Base-by-base conservation (phyloP, 805 yeast species). In the Wickerhamomyces rabaulensis region DNA sequence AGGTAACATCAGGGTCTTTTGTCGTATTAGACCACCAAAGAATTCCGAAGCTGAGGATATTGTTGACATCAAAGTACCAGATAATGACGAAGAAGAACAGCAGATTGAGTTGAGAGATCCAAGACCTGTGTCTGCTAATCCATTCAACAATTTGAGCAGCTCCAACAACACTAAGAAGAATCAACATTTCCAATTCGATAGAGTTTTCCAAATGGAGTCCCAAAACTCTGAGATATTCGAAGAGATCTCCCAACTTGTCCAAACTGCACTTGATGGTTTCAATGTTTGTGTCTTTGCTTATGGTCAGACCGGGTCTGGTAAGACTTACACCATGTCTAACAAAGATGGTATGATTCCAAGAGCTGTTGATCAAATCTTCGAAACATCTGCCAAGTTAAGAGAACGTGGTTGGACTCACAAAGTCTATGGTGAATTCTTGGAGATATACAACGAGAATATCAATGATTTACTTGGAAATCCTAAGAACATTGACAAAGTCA, bases 231-330 rank as follows among this genome's bases (percentile, higher is more conserved):
- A 78, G 22, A 76, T 94, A 0, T 94, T 90, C 64, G 84, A 79
- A 26, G 99, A 92, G 58, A 77, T 92, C 1, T 82, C 94, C 2
- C 96, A 90, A 62, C 66, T 92, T 20, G 81, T 92, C 2, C 96
- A 89, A 62, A 88, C 77, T 69, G 81, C 95, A 1, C 63, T 91
- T 13, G 95, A 92, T 65, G 99, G 99, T 0, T 82, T 74, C 58
- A 89, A 89, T 55, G 96, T 90, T 3, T 90, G 97, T 64, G 87
- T 94, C 2, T 89, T 92, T 69, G 96, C 98, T 0, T 92, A 94
- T 63, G 99, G 99, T 1, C 99, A 92, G 65, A 94, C 99, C 0
- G 96, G 94, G 0, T 84, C 97, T 0, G 99, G 99, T 3, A 92
- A 92, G 62, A 92, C 98, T 0, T 83, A 67, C 62, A 94, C 99